Base-by-base conservation (phyloP, 805 yeast species). In the Yamadazyma akitaensis region DNA sequence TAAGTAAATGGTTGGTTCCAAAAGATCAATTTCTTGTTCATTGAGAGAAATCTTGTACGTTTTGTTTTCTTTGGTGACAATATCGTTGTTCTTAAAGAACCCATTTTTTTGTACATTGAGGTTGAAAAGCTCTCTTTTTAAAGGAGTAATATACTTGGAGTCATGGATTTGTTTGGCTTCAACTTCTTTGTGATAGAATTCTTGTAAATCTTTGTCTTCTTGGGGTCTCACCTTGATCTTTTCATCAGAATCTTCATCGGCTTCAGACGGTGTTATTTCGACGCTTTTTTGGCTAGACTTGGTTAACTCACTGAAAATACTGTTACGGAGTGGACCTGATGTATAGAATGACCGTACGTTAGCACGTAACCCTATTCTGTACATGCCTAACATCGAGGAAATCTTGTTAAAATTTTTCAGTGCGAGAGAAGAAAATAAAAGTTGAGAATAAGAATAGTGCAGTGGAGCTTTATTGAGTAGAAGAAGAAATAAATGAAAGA, bases 1-100 rank as follows among this genome's bases (percentile, higher is more conserved):
- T 47, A 87, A 67, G 66, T 82, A 89, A n/a, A 92, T 79, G 11
- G 94, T 82, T 19, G 98, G 98, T 65, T 90, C 97, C 49, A 92
- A 73, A 2, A 83, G 79, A 45, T 84, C 85, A 46, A 88, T 80
- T 63, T 90, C 96, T 46, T 77, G 75, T 34, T 70, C 68, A 3
- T 80, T 70, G 43, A 92, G 73, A 30, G 73, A 67, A 51, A 92
- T 68, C 53, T 73, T 76, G 65, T 80, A 85, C 33, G 60, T 52
- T 44, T 72, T 69, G 30, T 81, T 83, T 32, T 67, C 64, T 43
- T 60, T 60, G 14, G 47, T 45, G 12, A 86, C 72, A 13, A 73
- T 56, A 48, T 81, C 79, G 51, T 78, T 70, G 59, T 82, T 84
- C 56, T 82, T 83, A 75, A 77, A 91, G 58, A 84, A 84, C 40